Evolutionary conservation across 352 stramenopile genomes (phyloP).

Genomic region (Phytopythium litorale): DNA sequence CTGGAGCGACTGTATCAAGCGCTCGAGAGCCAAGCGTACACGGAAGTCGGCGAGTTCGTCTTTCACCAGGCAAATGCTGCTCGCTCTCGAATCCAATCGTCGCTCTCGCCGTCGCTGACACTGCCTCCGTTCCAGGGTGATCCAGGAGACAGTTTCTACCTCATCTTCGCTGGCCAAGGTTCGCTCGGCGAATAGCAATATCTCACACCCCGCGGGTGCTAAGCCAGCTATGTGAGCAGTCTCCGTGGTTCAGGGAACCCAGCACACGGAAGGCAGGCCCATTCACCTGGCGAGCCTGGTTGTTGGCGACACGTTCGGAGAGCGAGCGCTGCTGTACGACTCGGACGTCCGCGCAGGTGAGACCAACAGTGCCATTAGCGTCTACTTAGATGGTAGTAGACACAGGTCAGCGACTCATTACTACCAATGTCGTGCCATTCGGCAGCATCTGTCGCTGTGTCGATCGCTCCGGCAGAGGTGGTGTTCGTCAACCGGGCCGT

Average conservation of each 20-base stretch:
- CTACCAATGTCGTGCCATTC: not conserved
- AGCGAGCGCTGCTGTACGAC: conserved; percentile 59
- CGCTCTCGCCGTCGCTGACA: not conserved
- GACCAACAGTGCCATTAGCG: not conserved
- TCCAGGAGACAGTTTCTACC: conserved; percentile 71
- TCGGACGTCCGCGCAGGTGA: conserved; percentile 59
- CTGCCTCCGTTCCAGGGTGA: conserved; percentile 41
- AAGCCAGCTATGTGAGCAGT: not conserved
- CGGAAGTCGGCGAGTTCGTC: conserved; percentile 44
- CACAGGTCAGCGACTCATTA: not conserved
- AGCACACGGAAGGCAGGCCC: not conserved
- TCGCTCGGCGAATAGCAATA: not conserved
- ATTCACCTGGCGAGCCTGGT: conserved; percentile 41
- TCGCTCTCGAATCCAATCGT: not conserved
- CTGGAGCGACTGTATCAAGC: conserved; percentile 76
- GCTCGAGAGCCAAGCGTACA: conserved; percentile 41
- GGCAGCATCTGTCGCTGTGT: conserved; percentile 51
- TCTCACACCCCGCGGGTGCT: not conserved
- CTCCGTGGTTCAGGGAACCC: not conserved
- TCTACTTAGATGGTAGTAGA: conserved; percentile 3
- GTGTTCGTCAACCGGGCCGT: conserved; percentile 66
- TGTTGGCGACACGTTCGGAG: conserved; percentile 72
- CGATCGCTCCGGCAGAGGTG: conserved; percentile 46
- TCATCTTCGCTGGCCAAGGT: conserved; percentile 75
- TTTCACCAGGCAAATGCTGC: conserved; percentile 47